phyloP scores from a whole-genome alignment of 805 yeast genomes.

The Tetrapisispora namnaoensis region DNA sequence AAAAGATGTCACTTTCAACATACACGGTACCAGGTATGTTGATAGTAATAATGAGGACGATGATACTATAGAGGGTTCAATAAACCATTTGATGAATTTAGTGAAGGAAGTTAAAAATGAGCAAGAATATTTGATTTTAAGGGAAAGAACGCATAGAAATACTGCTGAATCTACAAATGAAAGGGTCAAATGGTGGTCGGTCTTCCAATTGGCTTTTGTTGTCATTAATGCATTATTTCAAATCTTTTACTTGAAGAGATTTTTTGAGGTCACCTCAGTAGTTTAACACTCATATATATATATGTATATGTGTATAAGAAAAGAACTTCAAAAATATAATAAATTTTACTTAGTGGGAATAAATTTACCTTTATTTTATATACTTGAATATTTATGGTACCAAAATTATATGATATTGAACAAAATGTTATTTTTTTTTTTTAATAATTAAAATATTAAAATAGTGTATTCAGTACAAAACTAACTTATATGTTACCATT shows the following conservation, averaged over 20 bases:
- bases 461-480: background rate
- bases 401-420: no score
- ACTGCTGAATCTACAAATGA: constrained; percentile 97
- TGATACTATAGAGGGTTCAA: constrained; percentile 76
- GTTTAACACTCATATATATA: constrained; percentile 38
- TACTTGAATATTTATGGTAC: no score
- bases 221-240: constrained; percentile 84
- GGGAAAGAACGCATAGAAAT: constrained; percentile 96
- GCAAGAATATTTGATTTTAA: constrained; percentile 79
- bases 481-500: constrained; percentile 4
- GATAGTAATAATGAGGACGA: constrained; percentile 67
- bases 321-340: background rate
- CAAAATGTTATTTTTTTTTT: no score
- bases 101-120: constrained; percentile 87
- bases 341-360: no score
- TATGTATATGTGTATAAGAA: background rate
- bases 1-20: constrained; percentile 89
- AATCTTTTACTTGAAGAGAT: constrained; percentile 85
- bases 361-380: background rate
- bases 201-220: constrained; percentile 81
- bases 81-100: constrained; percentile 61
- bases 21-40: constrained; percentile 84
- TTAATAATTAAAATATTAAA: no score
- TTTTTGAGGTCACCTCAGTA: constrained; percentile 88
- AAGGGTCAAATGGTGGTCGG: constrained; percentile 96